Evolutionary conservation across 108 stramenopile species (phyloP), one percentile per base, ranked within the genome.

Genomic region (Pseudonitzschia pungens): DNA sequence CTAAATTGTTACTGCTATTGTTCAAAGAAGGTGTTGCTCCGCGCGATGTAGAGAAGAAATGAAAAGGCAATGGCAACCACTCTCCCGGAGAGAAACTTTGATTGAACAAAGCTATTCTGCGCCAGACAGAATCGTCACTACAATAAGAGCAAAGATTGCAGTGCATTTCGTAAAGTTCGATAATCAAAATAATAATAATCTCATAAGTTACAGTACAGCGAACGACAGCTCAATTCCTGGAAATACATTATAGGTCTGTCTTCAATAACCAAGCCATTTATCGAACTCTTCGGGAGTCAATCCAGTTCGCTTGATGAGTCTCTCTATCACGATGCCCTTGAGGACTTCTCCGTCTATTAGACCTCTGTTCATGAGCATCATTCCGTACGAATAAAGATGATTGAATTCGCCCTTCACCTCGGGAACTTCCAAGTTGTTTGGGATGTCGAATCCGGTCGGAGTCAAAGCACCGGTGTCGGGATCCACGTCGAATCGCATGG

Each of bases 381-480:
- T 91, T 22, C 90, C 90, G 54, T 91, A 88, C 24, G 54, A 66
- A 71, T 91, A 91, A 52, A 91, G 71, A 62, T 88, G 83, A 12
- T 57, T 68, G 55, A 91, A 91, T 50, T 91, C 90, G 29, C 72
- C 69, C 56, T 87, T 81, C 1, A 91, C 90, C 65, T 91, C 90
- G 21, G 85, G 82, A 44, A 88, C 77, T 24, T 91, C 86, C 24
- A 91, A 69, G 66, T 87, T 87, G 41, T 78, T 84, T 22, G 81
- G 80, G 32, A 91, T 88, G 56, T 91, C 86, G 64, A 87, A 91
- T 72, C 84, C 69, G 6, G 87, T 91, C 11, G 87, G 90, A 22
- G 87, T 77, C 74, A 91, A 67, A 29, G 36, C 63, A 6, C 87
- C 84, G 1, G 75, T 84, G 41, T 88, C 86, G 12, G 90, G 80